A percentile compares a stretch with the other conserved stretches of the same genome.
These are phyloP conservation scores for Lactifluus subvellereus DNA, from an alignment of 768 basidiomycete genomes.

Conservation along the genomic window DNA sequence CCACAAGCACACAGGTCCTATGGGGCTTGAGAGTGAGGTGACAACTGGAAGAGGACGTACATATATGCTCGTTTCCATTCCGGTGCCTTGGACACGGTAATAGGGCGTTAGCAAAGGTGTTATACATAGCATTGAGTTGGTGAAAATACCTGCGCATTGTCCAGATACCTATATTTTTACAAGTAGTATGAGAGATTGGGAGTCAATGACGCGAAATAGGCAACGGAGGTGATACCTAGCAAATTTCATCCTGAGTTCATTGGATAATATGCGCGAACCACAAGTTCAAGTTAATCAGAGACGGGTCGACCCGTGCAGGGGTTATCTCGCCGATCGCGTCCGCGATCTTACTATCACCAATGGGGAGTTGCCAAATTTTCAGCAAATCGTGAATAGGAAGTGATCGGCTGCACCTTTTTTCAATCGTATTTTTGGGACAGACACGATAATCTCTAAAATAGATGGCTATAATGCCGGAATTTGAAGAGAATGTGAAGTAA, in stretches of 20 bases:
- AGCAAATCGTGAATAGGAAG: no score
- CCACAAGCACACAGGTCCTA: not conserved
- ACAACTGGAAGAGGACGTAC: constrained; percentile 2
- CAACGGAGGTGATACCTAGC: constrained; percentile 14
- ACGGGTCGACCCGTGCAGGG: no score
- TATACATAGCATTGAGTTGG: not conserved
- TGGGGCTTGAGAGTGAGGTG: not conserved
- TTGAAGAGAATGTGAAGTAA: no score
- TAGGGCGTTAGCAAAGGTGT: not conserved
- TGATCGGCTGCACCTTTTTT: no score
- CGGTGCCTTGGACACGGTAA: constrained; percentile 11
- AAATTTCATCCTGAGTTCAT: constrained; percentile 19
- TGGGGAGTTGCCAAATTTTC: no score
- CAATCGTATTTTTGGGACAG: no score
- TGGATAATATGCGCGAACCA: not conserved
- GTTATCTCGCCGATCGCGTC: no score
- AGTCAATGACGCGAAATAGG: not conserved
- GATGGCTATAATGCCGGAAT: no score
- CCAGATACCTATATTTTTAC: constrained; percentile 17
- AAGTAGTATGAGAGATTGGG: not conserved
- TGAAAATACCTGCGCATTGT: constrained; percentile 19
- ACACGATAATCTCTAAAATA: no score
- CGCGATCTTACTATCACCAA: no score
- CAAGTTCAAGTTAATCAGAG: not conserved
- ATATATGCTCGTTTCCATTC: constrained; percentile 26